These are phyloP conservation scores for Sporisorium graminicola DNA, from an alignment of 1,284 basidiomycete species.

Conservation along the genomic window DNA sequence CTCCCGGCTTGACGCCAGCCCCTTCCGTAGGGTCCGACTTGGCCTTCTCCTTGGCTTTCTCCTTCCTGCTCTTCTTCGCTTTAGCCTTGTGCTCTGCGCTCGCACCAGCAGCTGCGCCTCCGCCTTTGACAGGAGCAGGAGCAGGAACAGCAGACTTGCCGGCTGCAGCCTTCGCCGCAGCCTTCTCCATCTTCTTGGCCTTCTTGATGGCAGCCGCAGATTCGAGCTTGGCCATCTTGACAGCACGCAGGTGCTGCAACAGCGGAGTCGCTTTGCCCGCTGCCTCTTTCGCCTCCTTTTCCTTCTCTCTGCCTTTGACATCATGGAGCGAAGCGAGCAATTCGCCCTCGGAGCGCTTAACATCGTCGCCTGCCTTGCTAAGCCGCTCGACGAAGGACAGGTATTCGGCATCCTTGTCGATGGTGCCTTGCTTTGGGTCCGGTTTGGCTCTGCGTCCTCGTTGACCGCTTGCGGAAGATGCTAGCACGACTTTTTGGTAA, in stretches of 20 bases:
- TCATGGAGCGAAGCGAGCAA: constrained; percentile 38
- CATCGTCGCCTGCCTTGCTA: constrained; percentile 20
- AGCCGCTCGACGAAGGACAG: constrained; percentile 39
- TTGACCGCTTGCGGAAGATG: neutral
- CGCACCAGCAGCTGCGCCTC: neutral
- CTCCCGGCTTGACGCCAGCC: neutral
- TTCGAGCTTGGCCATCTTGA: constrained; percentile 44
- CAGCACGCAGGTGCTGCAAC: constrained; percentile 55
- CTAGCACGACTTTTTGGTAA: constrained; percentile 80
- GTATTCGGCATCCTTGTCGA: constrained; percentile 74
- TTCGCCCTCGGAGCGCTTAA: constrained; percentile 53
- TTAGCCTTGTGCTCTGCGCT: constrained; percentile 8
- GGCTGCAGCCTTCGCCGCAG: constrained; percentile 9
- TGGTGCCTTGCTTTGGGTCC: constrained; percentile 79
- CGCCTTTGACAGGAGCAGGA: constrained; percentile 9
- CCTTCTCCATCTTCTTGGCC: constrained; percentile 35
- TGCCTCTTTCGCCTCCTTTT: constrained; percentile 12
- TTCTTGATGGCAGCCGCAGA: constrained; percentile 31
- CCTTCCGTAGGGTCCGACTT: constrained; percentile 1
- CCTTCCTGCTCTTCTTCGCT: constrained; percentile 11
- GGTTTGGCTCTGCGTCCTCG: constrained; percentile 75
- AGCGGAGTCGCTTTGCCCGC: constrained; percentile 54
- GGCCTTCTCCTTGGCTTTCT: constrained; percentile 22
- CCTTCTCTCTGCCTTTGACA: constrained; percentile 27
- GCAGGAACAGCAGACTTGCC: neutral